Evolutionary conservation across 257 asterid species (phyloP).

Genomic region (Plectranthus barbatus): DNA sequence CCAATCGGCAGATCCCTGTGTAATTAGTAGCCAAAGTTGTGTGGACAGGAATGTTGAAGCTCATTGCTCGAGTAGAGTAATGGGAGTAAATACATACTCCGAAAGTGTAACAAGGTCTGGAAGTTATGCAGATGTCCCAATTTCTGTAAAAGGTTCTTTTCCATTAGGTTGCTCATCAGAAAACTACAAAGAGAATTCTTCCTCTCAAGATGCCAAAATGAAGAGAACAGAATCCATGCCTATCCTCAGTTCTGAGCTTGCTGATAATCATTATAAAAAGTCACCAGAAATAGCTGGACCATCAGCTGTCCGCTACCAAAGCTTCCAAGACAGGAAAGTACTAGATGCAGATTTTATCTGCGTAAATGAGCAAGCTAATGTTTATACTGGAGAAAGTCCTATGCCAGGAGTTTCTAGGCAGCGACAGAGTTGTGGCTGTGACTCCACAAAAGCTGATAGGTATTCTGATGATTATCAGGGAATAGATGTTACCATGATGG

Average conservation of each 20-base stretch:
- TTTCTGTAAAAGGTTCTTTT: slow-evolving; percentile 17
- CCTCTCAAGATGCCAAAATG: slow-evolving; percentile 10
- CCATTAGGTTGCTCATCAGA: slow-evolving; percentile 18
- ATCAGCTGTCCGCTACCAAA: slow-evolving; percentile 4
- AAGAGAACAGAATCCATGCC: slow-evolving; percentile 17
- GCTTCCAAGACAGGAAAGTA: slow-evolving; percentile 13
- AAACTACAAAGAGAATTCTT: slow-evolving; percentile 13
- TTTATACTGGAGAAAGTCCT: slow-evolving; percentile 13
- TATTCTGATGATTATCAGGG: slow-evolving; percentile 21
- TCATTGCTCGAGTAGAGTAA: slow-evolving; percentile 17
- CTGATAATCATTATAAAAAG: slow-evolving; percentile 12
- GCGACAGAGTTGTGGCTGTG: slow-evolving; percentile 22
- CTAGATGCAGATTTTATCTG: slow-evolving; percentile 14
- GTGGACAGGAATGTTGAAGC: slow-evolving; percentile 23
- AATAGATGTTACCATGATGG: slow-evolving; percentile 4
- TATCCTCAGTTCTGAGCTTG: slow-evolving; percentile 9
- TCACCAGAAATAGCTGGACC: slow-evolving; percentile 20
- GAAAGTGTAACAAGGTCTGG: slow-evolving; percentile 22
- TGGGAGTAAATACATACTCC: slow-evolving; percentile 11
- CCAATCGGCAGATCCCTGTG: slow-evolving; percentile 26
- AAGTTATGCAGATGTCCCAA: slow-evolving; percentile 16
- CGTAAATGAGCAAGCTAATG: slow-evolving; percentile 18
- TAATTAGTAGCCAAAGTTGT: slow-evolving; percentile 19
- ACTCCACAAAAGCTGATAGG: slow-evolving; percentile 24
- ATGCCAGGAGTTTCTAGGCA: slow-evolving; percentile 22